Conservation (phyloP, 495 filamentous ascomycete species). For the Trichoderma parareesei region DNA sequence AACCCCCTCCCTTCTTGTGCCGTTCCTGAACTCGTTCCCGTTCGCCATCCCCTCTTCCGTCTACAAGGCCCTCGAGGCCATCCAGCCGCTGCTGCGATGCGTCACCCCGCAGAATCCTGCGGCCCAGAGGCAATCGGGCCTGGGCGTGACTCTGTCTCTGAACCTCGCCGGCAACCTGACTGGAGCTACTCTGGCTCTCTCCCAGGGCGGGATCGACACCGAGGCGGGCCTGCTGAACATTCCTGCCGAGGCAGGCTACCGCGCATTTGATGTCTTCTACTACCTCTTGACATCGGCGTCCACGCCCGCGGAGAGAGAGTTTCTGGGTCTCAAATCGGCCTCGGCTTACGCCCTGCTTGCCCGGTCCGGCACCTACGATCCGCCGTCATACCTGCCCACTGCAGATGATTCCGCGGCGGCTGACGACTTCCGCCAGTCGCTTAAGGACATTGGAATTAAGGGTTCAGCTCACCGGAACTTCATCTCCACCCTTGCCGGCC, state of each 20-base stretch:
- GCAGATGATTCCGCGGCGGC: conserved; percentile 89
- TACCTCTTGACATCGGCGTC: conserved; percentile 87
- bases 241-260: conserved; percentile 68
- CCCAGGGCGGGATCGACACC: conserved; percentile 83
- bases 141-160: conserved; percentile 74
- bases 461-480: conserved; percentile 71
- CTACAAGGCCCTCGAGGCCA: conserved; percentile 64
- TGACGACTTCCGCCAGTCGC: conserved; percentile 76
- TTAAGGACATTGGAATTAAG: conserved; percentile 89
- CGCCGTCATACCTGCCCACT: conserved; percentile 83
- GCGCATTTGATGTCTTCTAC: conserved; percentile 98
- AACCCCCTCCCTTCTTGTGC: conserved; percentile 72
- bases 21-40: conserved; percentile 74
- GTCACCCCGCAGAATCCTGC: conserved; percentile 87
- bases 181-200: conserved; percentile 67
- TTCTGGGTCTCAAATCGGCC: conserved; percentile 73
- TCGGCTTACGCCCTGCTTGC: conserved; percentile 71
- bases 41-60: conserved; percentile 64
- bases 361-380: conserved; percentile 75
- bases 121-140: conserved; percentile 67
- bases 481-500: conserved; percentile 73
- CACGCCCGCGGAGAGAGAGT: conserved; percentile 84
- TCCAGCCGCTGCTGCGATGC: conserved; percentile 78
- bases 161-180: conserved; percentile 72
- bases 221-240: conserved; percentile 72